A percentile compares a stretch with the other conserved stretches of the same genome.
Conservation (phyloP, 352 stramenopile species). For the Pythium utonaiense region DNA sequence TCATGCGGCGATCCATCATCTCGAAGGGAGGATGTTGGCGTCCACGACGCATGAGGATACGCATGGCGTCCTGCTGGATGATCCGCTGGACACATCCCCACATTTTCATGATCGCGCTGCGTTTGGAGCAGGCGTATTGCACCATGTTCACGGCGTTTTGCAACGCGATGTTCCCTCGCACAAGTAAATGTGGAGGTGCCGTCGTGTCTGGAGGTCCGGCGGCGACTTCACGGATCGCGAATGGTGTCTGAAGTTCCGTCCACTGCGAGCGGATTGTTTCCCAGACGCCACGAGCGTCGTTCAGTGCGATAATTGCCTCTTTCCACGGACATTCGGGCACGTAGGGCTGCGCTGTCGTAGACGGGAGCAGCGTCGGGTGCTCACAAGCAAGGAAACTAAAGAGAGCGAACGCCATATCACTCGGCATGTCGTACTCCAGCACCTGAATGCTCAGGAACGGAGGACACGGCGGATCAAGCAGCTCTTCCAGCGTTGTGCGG, state of each 20-base stretch:
- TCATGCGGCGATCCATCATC: slow-evolving; percentile 45
- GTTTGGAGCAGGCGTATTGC: slow-evolving; percentile 65
- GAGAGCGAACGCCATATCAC: slow-evolving; percentile 55
- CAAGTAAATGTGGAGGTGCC: slow-evolving; percentile 35
- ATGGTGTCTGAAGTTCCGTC: slow-evolving; percentile 56
- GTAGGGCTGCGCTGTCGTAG: background rate
- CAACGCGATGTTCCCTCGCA: slow-evolving; percentile 51
- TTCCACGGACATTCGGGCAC: slow-evolving; percentile 42
- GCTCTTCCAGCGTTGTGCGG: slow-evolving; percentile 29
- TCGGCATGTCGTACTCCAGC: slow-evolving; percentile 30
- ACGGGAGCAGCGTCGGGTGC: slow-evolving; percentile 35
- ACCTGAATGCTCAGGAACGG: slow-evolving; percentile 37
- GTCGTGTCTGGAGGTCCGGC: slow-evolving; percentile 42
- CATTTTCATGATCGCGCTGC: slow-evolving; percentile 38
- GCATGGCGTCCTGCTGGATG: slow-evolving; percentile 54
- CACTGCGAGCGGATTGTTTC: slow-evolving; percentile 44
- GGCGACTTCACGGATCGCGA: slow-evolving; percentile 46
- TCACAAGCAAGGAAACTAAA: slow-evolving; percentile 62
- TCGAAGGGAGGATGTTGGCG: slow-evolving; percentile 39
- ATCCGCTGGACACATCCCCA: slow-evolving; percentile 56
- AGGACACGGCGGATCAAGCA: slow-evolving; percentile 39
- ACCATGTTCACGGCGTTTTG: slow-evolving; percentile 75
- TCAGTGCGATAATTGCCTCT: slow-evolving; percentile 44
- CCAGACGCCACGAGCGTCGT: slow-evolving; percentile 47
- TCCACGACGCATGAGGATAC: slow-evolving; percentile 35